phyloP scores from a whole-genome alignment of 805 yeast species.

The Nakazawaea ambrosiae region DNA sequence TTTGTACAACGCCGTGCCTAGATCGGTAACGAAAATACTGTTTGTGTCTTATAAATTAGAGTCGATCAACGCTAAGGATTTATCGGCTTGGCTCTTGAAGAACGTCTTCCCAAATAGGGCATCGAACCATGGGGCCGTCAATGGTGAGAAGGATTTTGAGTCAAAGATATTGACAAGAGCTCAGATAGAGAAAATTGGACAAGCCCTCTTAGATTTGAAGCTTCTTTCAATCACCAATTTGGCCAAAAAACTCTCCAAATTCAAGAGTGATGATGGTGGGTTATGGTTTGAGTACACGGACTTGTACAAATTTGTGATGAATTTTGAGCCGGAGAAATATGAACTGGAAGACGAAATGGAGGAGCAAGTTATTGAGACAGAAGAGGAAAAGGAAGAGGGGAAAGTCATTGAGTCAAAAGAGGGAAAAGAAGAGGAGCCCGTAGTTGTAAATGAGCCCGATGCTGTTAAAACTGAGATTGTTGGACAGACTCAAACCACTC shows the following conservation, averaged over 20 bases:
- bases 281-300: conserved; percentile 9
- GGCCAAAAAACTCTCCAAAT: conserved; percentile 5
- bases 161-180: conserved; percentile 2
- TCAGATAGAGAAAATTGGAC: conserved; percentile 9
- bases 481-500: background rate
- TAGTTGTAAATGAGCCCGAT: too few relatives aligned
- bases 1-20: conserved; percentile 2
- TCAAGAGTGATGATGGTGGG: conserved; percentile 5
- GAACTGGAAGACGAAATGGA: too few relatives aligned
- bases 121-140: conserved; percentile 3
- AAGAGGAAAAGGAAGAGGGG: too few relatives aligned
- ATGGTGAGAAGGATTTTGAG: background rate
- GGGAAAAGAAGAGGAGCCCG: background rate
- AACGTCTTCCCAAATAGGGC: conserved; percentile 1
- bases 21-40: conserved; percentile 1
- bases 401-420: too few relatives aligned
- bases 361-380: too few relatives aligned
- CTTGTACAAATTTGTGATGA: conserved; percentile 1
- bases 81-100: conserved; percentile 2
- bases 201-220: conserved; percentile 2
- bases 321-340: too few relatives aligned
- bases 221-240: conserved; percentile 1
- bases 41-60: background rate
- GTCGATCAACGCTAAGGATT: background rate
- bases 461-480: too few relatives aligned